phyloP scores from a whole-genome alignment of 257 asterid species.

The Solanum arcanum region DNA sequence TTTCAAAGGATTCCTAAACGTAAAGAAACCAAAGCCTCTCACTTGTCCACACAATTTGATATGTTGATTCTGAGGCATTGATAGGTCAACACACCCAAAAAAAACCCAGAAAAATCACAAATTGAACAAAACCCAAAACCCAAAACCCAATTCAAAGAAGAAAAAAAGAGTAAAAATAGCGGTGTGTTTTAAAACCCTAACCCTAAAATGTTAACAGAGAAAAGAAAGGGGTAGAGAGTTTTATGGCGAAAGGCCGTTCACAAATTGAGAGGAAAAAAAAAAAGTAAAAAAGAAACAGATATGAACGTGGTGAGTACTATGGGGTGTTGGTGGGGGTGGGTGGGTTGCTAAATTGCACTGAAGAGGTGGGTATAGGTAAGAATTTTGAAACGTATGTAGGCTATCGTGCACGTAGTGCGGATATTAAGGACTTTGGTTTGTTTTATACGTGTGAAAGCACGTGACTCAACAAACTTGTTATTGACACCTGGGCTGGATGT shows the following conservation, averaged over 20 bases:
- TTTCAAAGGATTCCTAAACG: background rate
- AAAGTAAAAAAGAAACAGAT: conserved; percentile 10
- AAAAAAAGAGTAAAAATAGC: background rate
- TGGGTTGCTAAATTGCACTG: conserved; percentile 37
- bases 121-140: conserved; percentile 12
- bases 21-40: conserved; percentile 17
- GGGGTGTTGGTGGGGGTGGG: background rate
- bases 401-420: conserved; percentile 25
- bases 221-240: conserved; percentile 2
- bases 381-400: background rate
- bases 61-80: conserved; percentile 31
- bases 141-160: conserved; percentile 3
- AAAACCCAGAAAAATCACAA: background rate
- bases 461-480: background rate
- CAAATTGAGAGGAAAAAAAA: background rate
- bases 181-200: conserved; percentile 25
- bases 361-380: background rate
- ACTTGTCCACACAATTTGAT: background rate
- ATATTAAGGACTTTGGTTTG: background rate
- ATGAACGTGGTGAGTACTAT: conserved; percentile 2
- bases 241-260: conserved; percentile 20
- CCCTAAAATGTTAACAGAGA: conserved; percentile 8
- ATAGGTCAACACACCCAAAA: conserved; percentile 3
- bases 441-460: conserved; percentile 1
- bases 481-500: background rate